Conservation (phyloP, 2,329 filamentous ascomycete species). For the Colletotrichum sp. region DNA sequence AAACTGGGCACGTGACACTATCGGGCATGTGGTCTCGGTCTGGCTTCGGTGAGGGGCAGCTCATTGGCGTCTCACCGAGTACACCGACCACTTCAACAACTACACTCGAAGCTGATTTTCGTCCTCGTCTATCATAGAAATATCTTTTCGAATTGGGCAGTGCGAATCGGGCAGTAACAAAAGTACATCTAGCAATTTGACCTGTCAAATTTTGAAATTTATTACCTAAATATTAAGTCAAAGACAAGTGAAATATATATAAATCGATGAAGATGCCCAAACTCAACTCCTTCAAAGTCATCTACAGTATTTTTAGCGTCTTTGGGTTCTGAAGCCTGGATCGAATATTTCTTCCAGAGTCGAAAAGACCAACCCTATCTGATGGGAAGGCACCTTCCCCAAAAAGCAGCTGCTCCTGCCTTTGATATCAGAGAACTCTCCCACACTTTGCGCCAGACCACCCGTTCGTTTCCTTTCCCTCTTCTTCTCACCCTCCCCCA, state of each 20-base stretch:
- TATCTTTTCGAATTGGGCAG: neutral
- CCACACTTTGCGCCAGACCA: neutral
- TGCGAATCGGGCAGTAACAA: neutral
- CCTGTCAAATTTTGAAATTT: neutral
- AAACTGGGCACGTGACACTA: neutral
- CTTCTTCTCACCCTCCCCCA: neutral
- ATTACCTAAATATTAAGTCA: neutral
- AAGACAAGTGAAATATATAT: neutral
- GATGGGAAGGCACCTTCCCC: neutral
- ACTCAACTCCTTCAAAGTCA: neutral
- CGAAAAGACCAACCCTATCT: neutral
- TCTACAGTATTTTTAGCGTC: neutral
- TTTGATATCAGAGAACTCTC: neutral
- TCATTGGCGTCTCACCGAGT: neutral
- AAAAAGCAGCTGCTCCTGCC: neutral
- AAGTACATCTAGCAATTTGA: neutral
- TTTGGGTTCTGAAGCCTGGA: neutral
- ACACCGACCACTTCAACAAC: neutral
- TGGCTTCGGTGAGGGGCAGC: neutral
- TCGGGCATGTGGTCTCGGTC: neutral
- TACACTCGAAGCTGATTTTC: neutral
- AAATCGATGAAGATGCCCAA: neutral
- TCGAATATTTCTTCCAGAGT: neutral
- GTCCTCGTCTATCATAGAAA: neutral
- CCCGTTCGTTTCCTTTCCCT: neutral